Evolutionary conservation across 768 basidiomycete species (phyloP).

Genomic region (Sporobolomyces roseus): DNA sequence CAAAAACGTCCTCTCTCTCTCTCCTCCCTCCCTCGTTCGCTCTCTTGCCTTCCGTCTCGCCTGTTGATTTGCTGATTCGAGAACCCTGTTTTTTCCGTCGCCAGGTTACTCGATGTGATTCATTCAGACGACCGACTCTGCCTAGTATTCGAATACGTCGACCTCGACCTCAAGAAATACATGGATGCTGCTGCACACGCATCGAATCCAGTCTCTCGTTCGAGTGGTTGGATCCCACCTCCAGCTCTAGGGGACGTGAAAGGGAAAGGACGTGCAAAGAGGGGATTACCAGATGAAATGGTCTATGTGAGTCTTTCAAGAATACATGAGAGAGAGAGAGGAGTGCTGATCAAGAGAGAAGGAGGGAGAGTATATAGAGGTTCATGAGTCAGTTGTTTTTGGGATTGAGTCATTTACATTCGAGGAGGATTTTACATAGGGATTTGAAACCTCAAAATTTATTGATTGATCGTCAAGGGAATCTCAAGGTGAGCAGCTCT

Average conservation of each 20-base stretch:
- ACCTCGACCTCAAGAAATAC: constrained; percentile 92
- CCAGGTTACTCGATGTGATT: constrained; percentile 91
- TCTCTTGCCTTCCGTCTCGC: too few species aligned
- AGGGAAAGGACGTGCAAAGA: constrained; percentile 29
- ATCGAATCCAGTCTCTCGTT: constrained; percentile 40
- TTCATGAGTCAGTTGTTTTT: constrained; percentile 89
- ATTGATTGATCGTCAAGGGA: constrained; percentile 80
- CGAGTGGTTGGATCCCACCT: constrained; percentile 3
- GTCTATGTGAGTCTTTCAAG: constrained; percentile 68
- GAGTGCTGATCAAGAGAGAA: too few species aligned
- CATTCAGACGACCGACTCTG: constrained; percentile 96
- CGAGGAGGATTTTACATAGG: constrained; percentile 89
- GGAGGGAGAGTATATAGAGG: too few species aligned
- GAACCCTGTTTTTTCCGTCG: too few species aligned
- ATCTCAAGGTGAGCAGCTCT: constrained; percentile 68
- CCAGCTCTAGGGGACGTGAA: constrained; percentile 12
- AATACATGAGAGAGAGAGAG: too few species aligned
- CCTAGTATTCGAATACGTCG: constrained; percentile 95
- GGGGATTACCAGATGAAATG: constrained; percentile 56
- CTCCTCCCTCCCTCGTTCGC: too few species aligned
- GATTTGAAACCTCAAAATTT: constrained; percentile 85
- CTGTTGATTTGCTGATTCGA: too few species aligned
- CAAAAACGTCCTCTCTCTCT: too few species aligned
- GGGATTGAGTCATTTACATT: constrained; percentile 89
- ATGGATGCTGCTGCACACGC: constrained; percentile 80